Evolutionary conservation across 192 early-diverging fungal genomes (phyloP).

Genomic region (Rhizoclosmatium globosum): DNA sequence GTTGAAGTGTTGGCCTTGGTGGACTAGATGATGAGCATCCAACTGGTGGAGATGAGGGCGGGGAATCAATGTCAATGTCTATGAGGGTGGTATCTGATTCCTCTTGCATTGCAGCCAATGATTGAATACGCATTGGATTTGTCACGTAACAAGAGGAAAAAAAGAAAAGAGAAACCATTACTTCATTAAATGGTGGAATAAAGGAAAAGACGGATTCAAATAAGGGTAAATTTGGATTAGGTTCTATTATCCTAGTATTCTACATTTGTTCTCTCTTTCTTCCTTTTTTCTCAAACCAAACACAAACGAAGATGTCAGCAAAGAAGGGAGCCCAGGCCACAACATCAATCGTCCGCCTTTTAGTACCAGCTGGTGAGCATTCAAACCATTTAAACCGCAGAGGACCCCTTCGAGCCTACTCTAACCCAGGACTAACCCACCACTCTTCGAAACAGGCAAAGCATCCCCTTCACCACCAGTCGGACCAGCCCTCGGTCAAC

Average conservation of each 20-base stretch:
- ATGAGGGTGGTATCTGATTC: too few species aligned
- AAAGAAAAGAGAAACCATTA: neutral
- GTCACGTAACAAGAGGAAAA: too few species aligned
- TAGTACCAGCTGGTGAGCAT: slow-evolving; percentile 23
- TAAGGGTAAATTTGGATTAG: neutral
- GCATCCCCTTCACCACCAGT: slow-evolving; percentile 93
- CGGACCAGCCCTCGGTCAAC: slow-evolving; percentile 94
- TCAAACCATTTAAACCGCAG: neutral
- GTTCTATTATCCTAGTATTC: too few species aligned
- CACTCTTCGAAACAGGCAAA: slow-evolving; percentile 81
- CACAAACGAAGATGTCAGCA: neutral
- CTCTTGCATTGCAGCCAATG: too few species aligned
- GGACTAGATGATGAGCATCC: too few species aligned
- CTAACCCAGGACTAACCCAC: neutral
- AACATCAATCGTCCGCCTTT: slow-evolving; percentile 18
- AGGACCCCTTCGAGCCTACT: neutral
- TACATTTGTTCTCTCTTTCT: too few species aligned
- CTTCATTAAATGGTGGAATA: neutral
- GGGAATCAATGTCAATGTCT: too few species aligned
- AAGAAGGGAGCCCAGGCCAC: neutral
- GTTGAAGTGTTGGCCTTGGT: neutral
- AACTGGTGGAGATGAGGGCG: too few species aligned
- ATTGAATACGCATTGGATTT: too few species aligned
- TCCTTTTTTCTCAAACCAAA: too few species aligned
- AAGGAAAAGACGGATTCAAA: neutral